Percentiles rank a stretch among this genome's conserved stretches.
Evolutionary conservation across 495 filamentous ascomycete species (phyloP).

Genomic region (Bryoglossum gracile): DNA sequence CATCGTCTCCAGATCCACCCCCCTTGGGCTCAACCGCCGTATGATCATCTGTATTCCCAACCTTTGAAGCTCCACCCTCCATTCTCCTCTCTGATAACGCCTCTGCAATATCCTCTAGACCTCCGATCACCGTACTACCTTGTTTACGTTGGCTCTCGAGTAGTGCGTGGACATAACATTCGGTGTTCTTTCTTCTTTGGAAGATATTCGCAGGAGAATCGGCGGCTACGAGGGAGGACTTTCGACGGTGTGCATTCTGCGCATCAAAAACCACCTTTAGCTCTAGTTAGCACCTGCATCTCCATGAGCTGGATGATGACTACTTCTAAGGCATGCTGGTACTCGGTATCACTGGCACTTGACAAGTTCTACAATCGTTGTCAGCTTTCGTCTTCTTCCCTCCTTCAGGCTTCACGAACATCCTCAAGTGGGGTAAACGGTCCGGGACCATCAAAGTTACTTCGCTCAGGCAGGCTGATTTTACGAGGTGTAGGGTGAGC

Average conservation of each 20-base stretch:
- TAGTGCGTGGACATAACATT: constrained; percentile 79
- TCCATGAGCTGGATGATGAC: background rate
- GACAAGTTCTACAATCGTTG: constrained; percentile 13
- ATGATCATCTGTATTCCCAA: background rate
- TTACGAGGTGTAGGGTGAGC: constrained; percentile 7
- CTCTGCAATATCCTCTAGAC: constrained; percentile 21
- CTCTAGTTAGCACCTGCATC: background rate
- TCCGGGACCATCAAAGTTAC: constrained; percentile 7
- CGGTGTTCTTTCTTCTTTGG: constrained; percentile 46
- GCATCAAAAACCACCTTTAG: constrained; percentile 66
- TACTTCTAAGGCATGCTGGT: constrained; percentile 27
- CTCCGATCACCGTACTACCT: constrained; percentile 1
- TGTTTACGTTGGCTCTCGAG: constrained; percentile 41
- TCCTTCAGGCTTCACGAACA: constrained; percentile 1
- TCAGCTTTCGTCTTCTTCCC: background rate
- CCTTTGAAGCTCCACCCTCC: background rate
- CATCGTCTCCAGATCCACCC: background rate
- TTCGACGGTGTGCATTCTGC: constrained; percentile 67
- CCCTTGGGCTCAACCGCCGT: constrained; percentile 15
- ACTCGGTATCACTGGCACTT: constrained; percentile 24
- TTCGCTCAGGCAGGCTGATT: constrained; percentile 10
- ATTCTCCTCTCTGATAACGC: constrained; percentile 6
- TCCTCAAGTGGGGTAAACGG: constrained; percentile 19
- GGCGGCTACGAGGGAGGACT: constrained; percentile 70
- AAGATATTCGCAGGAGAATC: constrained; percentile 36